Percentiles rank a stretch among this genome's conserved stretches.
These are phyloP conservation scores for Cytospora mali DNA, from an alignment of 2,329 filamentous ascomycete species.

Conservation along the genomic window DNA sequence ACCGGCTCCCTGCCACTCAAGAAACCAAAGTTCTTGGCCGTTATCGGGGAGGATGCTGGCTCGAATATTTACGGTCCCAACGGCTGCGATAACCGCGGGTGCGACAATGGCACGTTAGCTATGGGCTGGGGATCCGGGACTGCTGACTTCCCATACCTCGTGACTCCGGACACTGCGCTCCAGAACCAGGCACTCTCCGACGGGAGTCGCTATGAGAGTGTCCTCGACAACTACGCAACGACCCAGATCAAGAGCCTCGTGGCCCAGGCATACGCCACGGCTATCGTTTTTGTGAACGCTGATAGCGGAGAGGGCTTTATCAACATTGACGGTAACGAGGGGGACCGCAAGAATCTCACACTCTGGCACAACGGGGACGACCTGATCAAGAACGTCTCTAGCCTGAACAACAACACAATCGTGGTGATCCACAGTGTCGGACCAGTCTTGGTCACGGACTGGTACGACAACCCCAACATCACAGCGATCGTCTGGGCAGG, in stretches of 20 bases:
- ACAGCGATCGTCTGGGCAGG: slow-evolving; percentile 84
- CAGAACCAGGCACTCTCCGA: slow-evolving; percentile 64
- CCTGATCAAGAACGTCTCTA: slow-evolving; percentile 78
- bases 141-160: slow-evolving; percentile 73
- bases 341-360: slow-evolving; percentile 91
- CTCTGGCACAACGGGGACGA: slow-evolving; percentile 82
- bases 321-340: slow-evolving; percentile 76
- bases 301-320: slow-evolving; percentile 88
- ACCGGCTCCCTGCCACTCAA: slow-evolving; percentile 73
- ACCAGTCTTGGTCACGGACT: slow-evolving; percentile 75
- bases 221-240: slow-evolving; percentile 67
- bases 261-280: slow-evolving; percentile 63
- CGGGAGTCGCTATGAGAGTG: slow-evolving; percentile 62
- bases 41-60: slow-evolving; percentile 83
- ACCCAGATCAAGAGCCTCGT: slow-evolving; percentile 63
- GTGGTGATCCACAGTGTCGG: slow-evolving; percentile 88
- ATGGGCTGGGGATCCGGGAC: slow-evolving; percentile 82
- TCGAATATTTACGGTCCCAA: slow-evolving; percentile 76
- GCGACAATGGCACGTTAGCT: slow-evolving; percentile 63
- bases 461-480: slow-evolving; percentile 75
- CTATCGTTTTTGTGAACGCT: slow-evolving; percentile 90
- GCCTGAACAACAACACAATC: slow-evolving; percentile 82
- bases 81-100: slow-evolving; percentile 70
- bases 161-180: slow-evolving; percentile 73
- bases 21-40: slow-evolving; percentile 72